phyloP scores from a whole-genome alignment of 805 yeast species.

The Zygoascus bituminiphila region DNA sequence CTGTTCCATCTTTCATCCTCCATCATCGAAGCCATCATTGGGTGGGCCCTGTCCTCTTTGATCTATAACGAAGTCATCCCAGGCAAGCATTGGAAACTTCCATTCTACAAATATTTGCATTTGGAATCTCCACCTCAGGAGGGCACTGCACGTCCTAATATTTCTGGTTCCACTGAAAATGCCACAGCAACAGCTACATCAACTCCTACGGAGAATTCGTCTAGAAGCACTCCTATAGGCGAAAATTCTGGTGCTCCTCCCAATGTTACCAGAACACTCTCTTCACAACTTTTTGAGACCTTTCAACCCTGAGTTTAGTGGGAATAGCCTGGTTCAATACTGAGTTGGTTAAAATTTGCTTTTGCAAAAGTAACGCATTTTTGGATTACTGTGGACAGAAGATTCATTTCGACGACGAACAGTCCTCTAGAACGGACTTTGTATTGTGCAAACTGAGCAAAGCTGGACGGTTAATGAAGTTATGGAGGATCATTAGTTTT shows the following conservation, averaged over 20 bases:
- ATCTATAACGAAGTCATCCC: conserved; percentile 32
- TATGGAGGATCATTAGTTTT: too few relatives aligned
- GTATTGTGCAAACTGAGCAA: too few relatives aligned
- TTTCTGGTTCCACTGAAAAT: neutral
- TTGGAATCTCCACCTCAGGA: neutral
- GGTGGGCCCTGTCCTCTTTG: conserved; percentile 34
- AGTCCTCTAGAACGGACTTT: too few relatives aligned
- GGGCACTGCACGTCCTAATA: neutral
- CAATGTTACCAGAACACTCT: neutral
- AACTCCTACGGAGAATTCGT: neutral
- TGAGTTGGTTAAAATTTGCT: too few relatives aligned
- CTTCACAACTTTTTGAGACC: neutral
- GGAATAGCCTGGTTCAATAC: too few relatives aligned
- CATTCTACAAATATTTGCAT: conserved; percentile 15
- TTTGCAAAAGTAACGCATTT: too few relatives aligned
- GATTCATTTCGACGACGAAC: too few relatives aligned
- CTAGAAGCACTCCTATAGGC: neutral
- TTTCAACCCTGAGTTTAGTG: neutral
- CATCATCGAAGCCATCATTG: conserved; percentile 24
- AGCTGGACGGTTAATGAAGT: too few relatives aligned
- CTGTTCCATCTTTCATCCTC: conserved; percentile 27
- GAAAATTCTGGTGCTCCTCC: neutral
- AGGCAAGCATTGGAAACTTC: conserved; percentile 34
- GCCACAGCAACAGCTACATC: neutral
- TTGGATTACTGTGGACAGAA: too few relatives aligned